A percentile compares a stretch with the other conserved stretches of the same genome.
Evolutionary conservation across 1,139 yeast genomes (phyloP).

Genomic region (Kazachstania sp.): DNA sequence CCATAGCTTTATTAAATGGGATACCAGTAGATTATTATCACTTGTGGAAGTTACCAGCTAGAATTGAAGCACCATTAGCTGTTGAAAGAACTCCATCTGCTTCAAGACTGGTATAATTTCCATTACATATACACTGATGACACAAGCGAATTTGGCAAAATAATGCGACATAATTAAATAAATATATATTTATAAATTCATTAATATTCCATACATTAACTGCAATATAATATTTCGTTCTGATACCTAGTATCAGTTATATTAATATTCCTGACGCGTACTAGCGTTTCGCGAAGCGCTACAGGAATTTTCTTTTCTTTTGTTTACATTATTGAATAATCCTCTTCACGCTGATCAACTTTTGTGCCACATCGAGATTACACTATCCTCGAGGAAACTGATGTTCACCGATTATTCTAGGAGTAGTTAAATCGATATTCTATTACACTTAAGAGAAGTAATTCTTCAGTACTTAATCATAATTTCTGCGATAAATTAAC

Average conservation of each 20-base stretch:
- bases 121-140: too few relatives aligned
- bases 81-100: background rate
- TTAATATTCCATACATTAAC: background rate
- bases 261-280: background rate
- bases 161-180: too few relatives aligned
- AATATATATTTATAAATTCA: background rate
- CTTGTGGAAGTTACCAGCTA: slow-evolving; percentile 44
- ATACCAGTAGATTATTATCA: slow-evolving; percentile 53
- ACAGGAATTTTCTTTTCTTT: background rate
- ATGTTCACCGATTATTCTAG: too few relatives aligned
- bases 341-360: too few relatives aligned
- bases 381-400: too few relatives aligned
- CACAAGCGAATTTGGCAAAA: too few relatives aligned
- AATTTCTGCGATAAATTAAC: too few relatives aligned
- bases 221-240: background rate
- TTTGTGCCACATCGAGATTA: too few relatives aligned
- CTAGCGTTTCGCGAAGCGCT: background rate
- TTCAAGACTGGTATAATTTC: background rate
- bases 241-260: background rate
- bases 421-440: too few relatives aligned
- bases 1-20: slow-evolving; percentile 57
- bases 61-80: background rate
- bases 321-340: background rate
- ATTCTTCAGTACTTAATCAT: too few relatives aligned
- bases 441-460: too few relatives aligned